These are phyloP conservation scores for Umbelopsis isabellina DNA, from an alignment of 192 early-diverging fungal species.

Conservation along the genomic window DNA sequence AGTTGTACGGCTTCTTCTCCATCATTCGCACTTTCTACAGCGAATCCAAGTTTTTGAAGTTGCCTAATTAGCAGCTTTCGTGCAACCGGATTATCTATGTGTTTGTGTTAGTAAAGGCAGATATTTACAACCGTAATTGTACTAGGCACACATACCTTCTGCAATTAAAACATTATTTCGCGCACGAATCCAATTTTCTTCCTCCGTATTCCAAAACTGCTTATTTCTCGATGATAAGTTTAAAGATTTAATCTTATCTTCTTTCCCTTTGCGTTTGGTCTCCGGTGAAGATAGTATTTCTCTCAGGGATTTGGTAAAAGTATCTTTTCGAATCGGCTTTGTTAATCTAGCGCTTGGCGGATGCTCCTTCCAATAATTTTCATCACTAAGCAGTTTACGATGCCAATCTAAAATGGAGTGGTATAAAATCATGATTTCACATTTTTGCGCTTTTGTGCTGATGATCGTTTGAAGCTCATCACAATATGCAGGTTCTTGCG, in stretches of 20 bases:
- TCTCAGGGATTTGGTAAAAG: no score
- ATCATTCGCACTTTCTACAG: conserved; percentile 51
- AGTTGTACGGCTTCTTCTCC: conserved; percentile 47
- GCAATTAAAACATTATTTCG: conserved; percentile 27
- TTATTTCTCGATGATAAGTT: conserved; percentile 30
- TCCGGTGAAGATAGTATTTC: no score
- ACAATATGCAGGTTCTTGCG: neutral
- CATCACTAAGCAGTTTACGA: no score
- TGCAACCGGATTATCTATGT: conserved; percentile 51
- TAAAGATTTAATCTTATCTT: neutral
- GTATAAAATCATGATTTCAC: conserved; percentile 34
- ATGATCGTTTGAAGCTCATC: conserved; percentile 18
- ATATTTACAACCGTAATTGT: conserved; percentile 41
- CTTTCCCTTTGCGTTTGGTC: no score
- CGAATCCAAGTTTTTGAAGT: conserved; percentile 47
- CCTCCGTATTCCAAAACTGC: conserved; percentile 37
- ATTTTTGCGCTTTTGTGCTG: conserved; percentile 29
- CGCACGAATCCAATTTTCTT: conserved; percentile 10
- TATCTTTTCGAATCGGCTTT: no score
- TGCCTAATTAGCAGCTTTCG: conserved; percentile 49
- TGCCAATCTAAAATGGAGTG: conserved; percentile 12
- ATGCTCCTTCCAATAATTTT: no score
- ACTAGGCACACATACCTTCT: conserved; percentile 38
- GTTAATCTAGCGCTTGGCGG: no score
- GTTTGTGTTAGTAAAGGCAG: conserved; percentile 38